Base-by-base conservation (phyloP, 495 filamentous ascomycete species). In the Trichoderma gamsii region DNA sequence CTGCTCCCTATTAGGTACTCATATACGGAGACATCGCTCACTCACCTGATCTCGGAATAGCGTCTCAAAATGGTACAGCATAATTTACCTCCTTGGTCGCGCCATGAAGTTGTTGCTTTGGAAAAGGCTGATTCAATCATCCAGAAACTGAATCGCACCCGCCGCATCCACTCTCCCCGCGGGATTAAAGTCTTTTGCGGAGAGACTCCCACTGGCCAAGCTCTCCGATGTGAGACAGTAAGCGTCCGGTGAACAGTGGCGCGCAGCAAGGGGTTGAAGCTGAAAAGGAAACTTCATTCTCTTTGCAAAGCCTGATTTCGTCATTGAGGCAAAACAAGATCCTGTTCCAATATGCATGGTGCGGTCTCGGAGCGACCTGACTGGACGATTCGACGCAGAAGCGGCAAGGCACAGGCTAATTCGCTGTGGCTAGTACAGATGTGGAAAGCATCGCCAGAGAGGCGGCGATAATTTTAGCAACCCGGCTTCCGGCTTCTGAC, bases 391-490 rank as follows among this genome's bases (percentile, higher is more conserved):
- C 49, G 5, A 23, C 25, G 21, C 49, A 52, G 49, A 16, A 52
- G 21, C 49, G 49, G 49, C 49, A 52, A 52, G 49, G 49, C 16
- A 23, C 35, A 38, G 35, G 35, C 35, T 3, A 23, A 52, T 25
- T 18, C n/a, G 9, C 7, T 4, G 49, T 23, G 2, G 5, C 9
- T 23, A 23, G 49, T 11, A 52, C 18, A 11, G 49, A 23, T 52
- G 21, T 21, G 49, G 49, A 21, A 21, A 52, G 9, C 49, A 52
- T 21, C 18, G 49, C 49, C 49, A 52, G 9, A 21, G n/a, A 23
- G 49, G 18, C 49, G 49, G 49, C 49, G 49, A 52, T 52, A 52
- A 52, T 21, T 52, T 52, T 52, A 52, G 49, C 49, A 52, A 52
- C 49, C 49, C 21, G 49, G 49, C 9, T 21, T 0, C 35, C 35